These are phyloP conservation scores for Fraxinus americana DNA, from an alignment of 257 asterid species.

Conservation along the genomic window DNA sequence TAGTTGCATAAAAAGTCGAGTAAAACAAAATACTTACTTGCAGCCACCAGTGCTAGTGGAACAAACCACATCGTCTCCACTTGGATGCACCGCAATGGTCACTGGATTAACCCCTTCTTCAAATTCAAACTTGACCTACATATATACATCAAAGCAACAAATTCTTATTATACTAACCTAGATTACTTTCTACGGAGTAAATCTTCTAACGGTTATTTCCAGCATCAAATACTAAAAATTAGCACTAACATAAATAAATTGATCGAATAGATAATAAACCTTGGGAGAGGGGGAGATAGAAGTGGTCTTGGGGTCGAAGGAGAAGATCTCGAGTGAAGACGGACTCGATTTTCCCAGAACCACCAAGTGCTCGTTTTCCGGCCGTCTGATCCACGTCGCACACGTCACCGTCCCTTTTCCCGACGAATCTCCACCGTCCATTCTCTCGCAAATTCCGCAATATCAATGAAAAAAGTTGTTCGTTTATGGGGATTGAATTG, in stretches of 20 bases:
- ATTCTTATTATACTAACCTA: background rate
- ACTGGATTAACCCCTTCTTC: constrained; percentile 75
- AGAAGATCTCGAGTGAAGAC: constrained; percentile 75
- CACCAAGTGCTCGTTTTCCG: constrained; percentile 84
- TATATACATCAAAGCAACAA: constrained; percentile 10
- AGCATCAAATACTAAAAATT: background rate
- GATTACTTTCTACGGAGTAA: too few species aligned
- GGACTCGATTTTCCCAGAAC: constrained; percentile 72
- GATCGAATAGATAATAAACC: constrained; percentile 42
- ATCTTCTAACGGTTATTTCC: background rate
- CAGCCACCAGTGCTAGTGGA: constrained; percentile 89
- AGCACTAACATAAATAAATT: background rate
- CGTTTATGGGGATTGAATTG: constrained; percentile 29
- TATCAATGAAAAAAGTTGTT: constrained; percentile 7
- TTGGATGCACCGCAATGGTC: constrained; percentile 73
- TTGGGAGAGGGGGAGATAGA: constrained; percentile 76
- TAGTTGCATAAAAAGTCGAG: background rate
- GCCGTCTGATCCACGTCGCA: constrained; percentile 92
- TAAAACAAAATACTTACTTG: constrained; percentile 54
- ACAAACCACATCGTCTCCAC: constrained; percentile 82
- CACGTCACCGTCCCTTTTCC: constrained; percentile 64
- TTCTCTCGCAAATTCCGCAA: constrained; percentile 5
- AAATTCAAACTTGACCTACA: constrained; percentile 66
- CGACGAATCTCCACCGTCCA: constrained; percentile 68
- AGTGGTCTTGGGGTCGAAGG: constrained; percentile 58